phyloP scores from a whole-genome alignment of 2,329 filamentous ascomycete genomes.

The Paecilomyces formosus region DNA sequence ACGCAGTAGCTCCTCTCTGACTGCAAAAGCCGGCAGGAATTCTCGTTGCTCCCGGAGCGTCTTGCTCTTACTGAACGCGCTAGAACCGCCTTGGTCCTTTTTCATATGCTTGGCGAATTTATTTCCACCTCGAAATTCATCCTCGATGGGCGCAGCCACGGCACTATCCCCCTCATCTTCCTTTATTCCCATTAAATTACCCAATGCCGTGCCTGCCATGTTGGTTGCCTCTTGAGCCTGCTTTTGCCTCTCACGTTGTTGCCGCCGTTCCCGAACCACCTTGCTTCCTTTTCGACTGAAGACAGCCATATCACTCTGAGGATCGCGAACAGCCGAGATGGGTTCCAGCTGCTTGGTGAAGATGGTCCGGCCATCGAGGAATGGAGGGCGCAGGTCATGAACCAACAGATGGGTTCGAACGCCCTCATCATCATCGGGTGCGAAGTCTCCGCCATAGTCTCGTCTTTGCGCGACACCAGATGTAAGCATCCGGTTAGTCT shows the following conservation, averaged over 20 bases:
- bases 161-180: slow-evolving; percentile 86
- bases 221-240: slow-evolving; percentile 94
- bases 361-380: slow-evolving; percentile 86
- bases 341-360: slow-evolving; percentile 98
- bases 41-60: slow-evolving; percentile 84
- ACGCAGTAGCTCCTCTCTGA: slow-evolving; percentile 82
- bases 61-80: slow-evolving; percentile 89
- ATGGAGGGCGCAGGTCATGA: slow-evolving; percentile 88
- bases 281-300: slow-evolving; percentile 93
- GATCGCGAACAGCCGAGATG: slow-evolving; percentile 83
- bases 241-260: slow-evolving; percentile 86
- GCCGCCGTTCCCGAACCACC: slow-evolving; percentile 82
- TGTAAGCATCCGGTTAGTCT: slow-evolving; percentile 96
- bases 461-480: slow-evolving; percentile 89
- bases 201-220: slow-evolving; percentile 80
- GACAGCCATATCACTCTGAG: slow-evolving; percentile 97
- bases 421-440: slow-evolving; percentile 75
- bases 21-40: slow-evolving; percentile 89
- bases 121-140: slow-evolving; percentile 57
- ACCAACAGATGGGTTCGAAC: slow-evolving; percentile 85
- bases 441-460: slow-evolving; percentile 74
- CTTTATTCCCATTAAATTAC: slow-evolving; percentile 92
- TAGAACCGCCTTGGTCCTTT: slow-evolving; percentile 71
- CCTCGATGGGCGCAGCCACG: slow-evolving; percentile 65
- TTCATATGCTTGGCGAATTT: slow-evolving; percentile 92